Evolutionary conservation across 2,329 filamentous ascomycete species (phyloP).

Genomic region (Phoma herbarum): DNA sequence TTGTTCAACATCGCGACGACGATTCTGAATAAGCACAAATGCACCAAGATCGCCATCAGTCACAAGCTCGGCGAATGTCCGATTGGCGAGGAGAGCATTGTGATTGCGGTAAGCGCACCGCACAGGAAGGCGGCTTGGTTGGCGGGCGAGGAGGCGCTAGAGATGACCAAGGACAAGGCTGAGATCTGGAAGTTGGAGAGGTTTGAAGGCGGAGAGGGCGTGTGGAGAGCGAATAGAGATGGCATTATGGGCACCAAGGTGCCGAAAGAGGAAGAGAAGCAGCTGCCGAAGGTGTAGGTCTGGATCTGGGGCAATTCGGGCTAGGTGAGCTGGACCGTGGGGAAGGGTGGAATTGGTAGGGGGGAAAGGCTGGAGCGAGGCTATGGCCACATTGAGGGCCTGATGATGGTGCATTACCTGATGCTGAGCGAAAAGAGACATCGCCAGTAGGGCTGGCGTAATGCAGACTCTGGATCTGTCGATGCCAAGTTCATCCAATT

Average conservation of each 20-base stretch:
- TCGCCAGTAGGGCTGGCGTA: neutral
- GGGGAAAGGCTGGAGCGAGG: neutral
- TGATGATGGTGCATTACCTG: neutral
- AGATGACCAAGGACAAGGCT: conserved; percentile 83
- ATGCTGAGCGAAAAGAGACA: neutral
- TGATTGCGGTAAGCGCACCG: conserved; percentile 84
- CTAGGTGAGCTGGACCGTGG: neutral
- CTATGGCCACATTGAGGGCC: neutral
- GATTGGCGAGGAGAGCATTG: conserved; percentile 90
- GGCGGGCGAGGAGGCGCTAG: conserved; percentile 88
- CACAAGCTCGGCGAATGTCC: conserved; percentile 88
- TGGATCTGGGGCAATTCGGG: neutral
- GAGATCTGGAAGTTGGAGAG: conserved; percentile 97
- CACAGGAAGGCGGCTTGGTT: conserved; percentile 87
- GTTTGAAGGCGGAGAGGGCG: conserved; percentile 77
- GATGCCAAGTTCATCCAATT: neutral
- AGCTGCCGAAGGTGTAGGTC: conserved; percentile 4
- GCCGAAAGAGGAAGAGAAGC: conserved; percentile 30
- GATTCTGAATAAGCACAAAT: conserved; percentile 67
- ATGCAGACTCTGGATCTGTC: neutral
- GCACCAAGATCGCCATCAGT: conserved; percentile 79
- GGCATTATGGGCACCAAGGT: conserved; percentile 66
- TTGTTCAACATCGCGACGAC: conserved; percentile 70
- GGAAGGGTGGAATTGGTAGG: neutral
- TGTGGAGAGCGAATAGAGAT: conserved; percentile 90